Conservation (phyloP, 768 basidiomycete species). For the Trametes punicea region DNA sequence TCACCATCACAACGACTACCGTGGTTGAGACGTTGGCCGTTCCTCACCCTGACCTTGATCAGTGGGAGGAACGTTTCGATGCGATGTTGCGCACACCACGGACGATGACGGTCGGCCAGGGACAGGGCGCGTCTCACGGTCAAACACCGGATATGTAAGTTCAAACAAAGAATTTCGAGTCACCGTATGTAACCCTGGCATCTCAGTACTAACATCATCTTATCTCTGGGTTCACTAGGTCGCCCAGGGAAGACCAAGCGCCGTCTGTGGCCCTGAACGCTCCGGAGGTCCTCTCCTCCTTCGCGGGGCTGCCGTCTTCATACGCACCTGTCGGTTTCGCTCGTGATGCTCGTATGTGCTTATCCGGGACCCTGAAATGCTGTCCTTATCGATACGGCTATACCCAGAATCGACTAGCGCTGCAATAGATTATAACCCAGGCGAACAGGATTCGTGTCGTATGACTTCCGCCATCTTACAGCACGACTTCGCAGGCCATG, state of each 20-base stretch:
- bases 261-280: too few species aligned
- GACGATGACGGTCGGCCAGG: not conserved
- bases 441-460: not conserved
- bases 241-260: too few species aligned
- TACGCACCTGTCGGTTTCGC: too few species aligned
- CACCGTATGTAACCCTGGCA: too few species aligned
- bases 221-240: too few species aligned
- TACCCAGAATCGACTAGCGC: not conserved
- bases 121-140: too few species aligned
- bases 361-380: not conserved
- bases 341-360: not conserved
- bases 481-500: not conserved
- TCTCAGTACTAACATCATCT: too few species aligned
- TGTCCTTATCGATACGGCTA: not conserved
- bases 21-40: not conserved
- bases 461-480: not conserved
- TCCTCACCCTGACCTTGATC: not conserved
- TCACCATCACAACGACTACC: not conserved
- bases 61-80: not conserved
- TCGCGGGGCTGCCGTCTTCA: not conserved
- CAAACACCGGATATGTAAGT: too few species aligned
- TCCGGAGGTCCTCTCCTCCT: not conserved
- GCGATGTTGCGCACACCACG: not conserved
- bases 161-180: too few species aligned
- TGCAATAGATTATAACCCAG: not conserved